Evolutionary conservation across 179 eudicot species (phyloP), one percentile per base, ranked within the genome.

Genomic region (Nepenthes alata): DNA sequence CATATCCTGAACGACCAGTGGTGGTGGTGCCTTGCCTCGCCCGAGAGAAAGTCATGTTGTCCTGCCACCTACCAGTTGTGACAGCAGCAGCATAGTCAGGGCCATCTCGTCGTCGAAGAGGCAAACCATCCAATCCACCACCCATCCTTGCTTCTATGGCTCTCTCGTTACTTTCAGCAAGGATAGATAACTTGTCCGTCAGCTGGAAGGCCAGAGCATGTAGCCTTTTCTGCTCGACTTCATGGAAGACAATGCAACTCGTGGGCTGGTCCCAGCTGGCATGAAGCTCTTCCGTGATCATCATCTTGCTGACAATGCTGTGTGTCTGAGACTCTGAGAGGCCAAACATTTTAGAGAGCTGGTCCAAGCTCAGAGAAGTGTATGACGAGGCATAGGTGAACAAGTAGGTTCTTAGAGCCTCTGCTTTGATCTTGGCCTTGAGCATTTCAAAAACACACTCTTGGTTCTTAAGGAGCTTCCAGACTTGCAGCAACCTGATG

Each of bases 251-350:
- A 41, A 86, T 81, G 78, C 91, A 81, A 12, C 63, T 59, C 0
- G 89, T 77, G 0, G 94, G 97, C 66, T 91, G 94, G 72, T 88
- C 96, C 96, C 87, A 86, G 44, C 83, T 84, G 0, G 96, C 97
- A 53, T 83, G 84, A 4, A 91, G 82, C 80, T 91, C 97, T 58
- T 87, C 97, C 4, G 71, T 75, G 11, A 84, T 78, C 83, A 88
- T 88, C 97, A 89, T 87, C 77, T 88, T 91, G 77, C 89, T 88
- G 35, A 88, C 89, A 35, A 82, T 75, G 63, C 88, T 72, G 66
- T 82, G 88, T 3, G 87, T 80, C 62, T 83, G 83, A 3, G 77
- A 53, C 16, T 86, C 95, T 0, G 96, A 75, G 11, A 91, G 86
- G 69, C 88, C 96, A 62, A 91, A 91, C 88, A 88, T 81, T 68